A percentile compares a stretch with the other conserved stretches of the same genome.
Conservation (phyloP, 495 filamentous ascomycete genomes). For the Trichodelitschia bisporula region DNA sequence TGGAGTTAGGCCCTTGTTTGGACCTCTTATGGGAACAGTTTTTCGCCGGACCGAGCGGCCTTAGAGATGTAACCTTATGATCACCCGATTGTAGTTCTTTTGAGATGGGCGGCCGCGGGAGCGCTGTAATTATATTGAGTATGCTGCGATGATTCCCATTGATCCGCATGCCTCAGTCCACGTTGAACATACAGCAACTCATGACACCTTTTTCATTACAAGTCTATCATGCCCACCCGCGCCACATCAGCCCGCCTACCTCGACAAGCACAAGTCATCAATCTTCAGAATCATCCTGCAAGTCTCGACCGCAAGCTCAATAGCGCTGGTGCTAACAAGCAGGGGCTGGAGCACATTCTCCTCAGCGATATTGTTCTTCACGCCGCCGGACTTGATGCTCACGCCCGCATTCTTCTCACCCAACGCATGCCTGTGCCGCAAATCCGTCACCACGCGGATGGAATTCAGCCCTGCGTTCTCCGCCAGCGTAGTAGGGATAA, state of each 20-base stretch:
- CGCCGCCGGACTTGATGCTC: slow-evolving; percentile 88
- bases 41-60: too few species aligned
- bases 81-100: too few species aligned
- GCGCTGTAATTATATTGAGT: too few species aligned
- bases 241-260: slow-evolving; percentile 19
- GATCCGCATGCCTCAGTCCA: too few species aligned
- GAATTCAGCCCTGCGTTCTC: slow-evolving; percentile 94
- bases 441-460: slow-evolving; percentile 95
- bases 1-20: too few species aligned
- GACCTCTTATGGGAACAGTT: too few species aligned
- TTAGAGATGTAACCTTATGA: too few species aligned
- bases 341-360: slow-evolving; percentile 95
- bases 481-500: slow-evolving; percentile 86
- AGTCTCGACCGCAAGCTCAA: slow-evolving; percentile 90
- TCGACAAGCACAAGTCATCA: slow-evolving; percentile 66
- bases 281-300: slow-evolving; percentile 98
- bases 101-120: too few species aligned
- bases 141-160: too few species aligned
- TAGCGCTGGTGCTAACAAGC: slow-evolving; percentile 86
- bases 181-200: too few species aligned
- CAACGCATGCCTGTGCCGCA: slow-evolving; percentile 77
- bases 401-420: slow-evolving; percentile 92
- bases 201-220: too few species aligned
- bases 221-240: too few species aligned
- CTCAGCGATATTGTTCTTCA: slow-evolving; percentile 81